Evolutionary conservation across 179 eudicot genomes (phyloP).

Genomic region (Silene noctiflora): DNA sequence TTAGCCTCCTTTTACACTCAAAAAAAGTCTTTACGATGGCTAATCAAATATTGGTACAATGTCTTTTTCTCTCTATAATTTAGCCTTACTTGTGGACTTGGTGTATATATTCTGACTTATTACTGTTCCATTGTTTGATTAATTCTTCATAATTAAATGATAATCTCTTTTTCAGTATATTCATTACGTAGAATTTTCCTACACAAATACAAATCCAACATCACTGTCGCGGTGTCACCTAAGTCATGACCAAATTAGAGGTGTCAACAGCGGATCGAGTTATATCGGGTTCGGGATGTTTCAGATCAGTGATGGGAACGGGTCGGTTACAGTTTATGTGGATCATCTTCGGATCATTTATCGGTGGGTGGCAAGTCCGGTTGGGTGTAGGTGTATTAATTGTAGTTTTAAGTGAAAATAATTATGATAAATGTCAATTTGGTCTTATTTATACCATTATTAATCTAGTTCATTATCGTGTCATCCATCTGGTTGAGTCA

Average conservation of each 20-base stretch:
- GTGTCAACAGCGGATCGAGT: no score
- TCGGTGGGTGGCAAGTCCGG: no score
- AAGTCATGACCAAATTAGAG: neutral
- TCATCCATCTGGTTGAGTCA: no score
- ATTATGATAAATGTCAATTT: no score
- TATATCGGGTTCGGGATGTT: no score
- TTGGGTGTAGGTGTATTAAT: no score
- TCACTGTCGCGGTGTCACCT: neutral
- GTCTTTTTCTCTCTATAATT: conserved; percentile 8
- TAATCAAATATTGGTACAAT: conserved; percentile 8
- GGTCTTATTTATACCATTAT: no score
- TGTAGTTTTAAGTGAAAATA: no score
- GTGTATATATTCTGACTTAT: neutral
- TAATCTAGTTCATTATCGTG: no score
- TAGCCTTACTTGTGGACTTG: conserved; percentile 9
- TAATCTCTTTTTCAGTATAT: neutral
- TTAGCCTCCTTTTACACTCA: neutral
- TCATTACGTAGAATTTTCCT: conserved; percentile 9
- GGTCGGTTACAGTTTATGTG: no score
- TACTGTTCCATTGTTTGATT: conserved; percentile 6
- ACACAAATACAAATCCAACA: neutral
- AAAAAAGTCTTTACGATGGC: neutral
- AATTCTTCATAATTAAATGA: conserved; percentile 3
- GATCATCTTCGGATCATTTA: no score
- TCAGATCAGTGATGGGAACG: no score